Evolutionary conservation across 2,329 filamentous ascomycete genomes (phyloP), one percentile per base, ranked within the genome.

Genomic region (Macrophomina phaseolina): DNA sequence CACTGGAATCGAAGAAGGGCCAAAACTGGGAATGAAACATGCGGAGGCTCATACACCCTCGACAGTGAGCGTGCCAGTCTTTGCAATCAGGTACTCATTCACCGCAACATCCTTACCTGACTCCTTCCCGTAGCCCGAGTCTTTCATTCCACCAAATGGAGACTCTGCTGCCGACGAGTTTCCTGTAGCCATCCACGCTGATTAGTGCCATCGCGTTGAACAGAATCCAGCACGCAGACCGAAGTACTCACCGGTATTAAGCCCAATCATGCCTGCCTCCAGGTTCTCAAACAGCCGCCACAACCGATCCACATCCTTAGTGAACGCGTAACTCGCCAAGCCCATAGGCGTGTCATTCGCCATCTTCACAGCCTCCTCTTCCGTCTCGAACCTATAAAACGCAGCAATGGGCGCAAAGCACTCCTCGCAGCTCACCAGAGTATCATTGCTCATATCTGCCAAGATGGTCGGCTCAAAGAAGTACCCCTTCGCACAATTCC

Each of bases 401-500:
- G 88, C 88, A 30, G 85, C 81, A 40, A 91, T 83, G 0, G 89
- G 89, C 0, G 87, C 88, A 71, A 91, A 91, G 0, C 85, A 87
- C 77, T 91, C 89, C 71, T 91, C 89, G 0, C 80, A 78, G 2
- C 80, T 74, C 65, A 84, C 80, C 68, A 81, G 74, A 87, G 90
- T 90, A 2, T 87, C 82, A 9, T 81, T 77, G 6, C 82, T 87
- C 69, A 88, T 86, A 4, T 85, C 84, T 0, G 83, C 83, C 48
- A 91, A 83, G 65, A 91, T 85, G 0, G 89, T 91, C 1, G 88
- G 89, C 73, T 90, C 83, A 76, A 91, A 90, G 81, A 91, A 92
- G 77, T 89, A 91, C 4, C 89, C 88, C 62, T 73, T 74, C 23
- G 18, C 36, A 23, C 38, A 30, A 3, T 28, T 28, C 5, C 52